Conservation (phyloP, 2,329 filamentous ascomycete genomes). For the Setomelanomma holmii region DNA sequence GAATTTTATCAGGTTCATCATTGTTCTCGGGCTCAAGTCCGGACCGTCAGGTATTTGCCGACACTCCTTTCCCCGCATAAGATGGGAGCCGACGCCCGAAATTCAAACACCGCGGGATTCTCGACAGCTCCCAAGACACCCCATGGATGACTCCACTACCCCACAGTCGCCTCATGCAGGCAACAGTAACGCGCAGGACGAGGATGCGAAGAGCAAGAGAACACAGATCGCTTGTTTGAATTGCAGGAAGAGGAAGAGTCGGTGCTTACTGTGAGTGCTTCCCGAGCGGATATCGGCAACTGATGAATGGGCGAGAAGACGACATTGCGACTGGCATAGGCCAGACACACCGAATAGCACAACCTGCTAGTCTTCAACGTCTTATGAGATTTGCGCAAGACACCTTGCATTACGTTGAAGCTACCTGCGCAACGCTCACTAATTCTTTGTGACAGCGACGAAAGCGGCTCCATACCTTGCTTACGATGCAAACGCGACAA, state of each 20-base stretch:
- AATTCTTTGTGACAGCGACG: slow-evolving; percentile 47
- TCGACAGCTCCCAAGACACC: no score
- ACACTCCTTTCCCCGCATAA: background rate
- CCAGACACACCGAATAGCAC: background rate
- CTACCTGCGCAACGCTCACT: no score
- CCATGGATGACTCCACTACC: background rate
- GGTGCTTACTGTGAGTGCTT: slow-evolving; percentile 46
- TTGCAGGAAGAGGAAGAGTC: slow-evolving; percentile 49
- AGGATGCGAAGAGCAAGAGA: slow-evolving; percentile 29
- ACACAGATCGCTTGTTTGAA: slow-evolving; percentile 41
- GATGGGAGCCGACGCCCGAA: background rate
- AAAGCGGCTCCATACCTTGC: slow-evolving; percentile 60
- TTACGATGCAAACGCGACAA: slow-evolving; percentile 64
- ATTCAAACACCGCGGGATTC: background rate
- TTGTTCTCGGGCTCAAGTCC: no score
- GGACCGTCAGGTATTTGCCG: no score
- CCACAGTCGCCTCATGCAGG: background rate
- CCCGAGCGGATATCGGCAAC: slow-evolving; percentile 9
- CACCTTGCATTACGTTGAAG: no score
- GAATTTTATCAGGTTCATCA: no score
- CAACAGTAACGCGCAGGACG: slow-evolving; percentile 6
- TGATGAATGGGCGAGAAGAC: no score
- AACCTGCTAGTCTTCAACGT: no score
- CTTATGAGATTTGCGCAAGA: no score
- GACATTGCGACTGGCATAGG: no score